Evolutionary conservation across 495 filamentous ascomycete genomes (phyloP), one percentile per base, ranked within the genome.

Genomic region (Hypomontagnella submonticulosa): DNA sequence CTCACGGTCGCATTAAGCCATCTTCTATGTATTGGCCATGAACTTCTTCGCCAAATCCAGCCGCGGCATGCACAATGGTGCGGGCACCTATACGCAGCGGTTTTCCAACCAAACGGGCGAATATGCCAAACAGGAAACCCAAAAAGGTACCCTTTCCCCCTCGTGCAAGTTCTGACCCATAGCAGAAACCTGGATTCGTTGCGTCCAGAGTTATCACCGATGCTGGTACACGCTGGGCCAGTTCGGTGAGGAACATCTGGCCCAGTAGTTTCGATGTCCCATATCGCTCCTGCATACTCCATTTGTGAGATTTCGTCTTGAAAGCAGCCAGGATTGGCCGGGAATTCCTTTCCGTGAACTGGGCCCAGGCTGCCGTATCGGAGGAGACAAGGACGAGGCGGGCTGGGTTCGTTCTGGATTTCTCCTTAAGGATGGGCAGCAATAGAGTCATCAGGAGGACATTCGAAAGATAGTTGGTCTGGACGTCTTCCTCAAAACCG

Each of bases 401-500:
- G 0, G 68, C 71, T 0, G 79, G 75, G 23, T 6, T 6, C 23
- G 3, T 27, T 27, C 6, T 27, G 3, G 23, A 27, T 27, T 27
- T 74, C 4, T 77, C 71, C 23, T 71, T 68, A 4, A 82, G 47
- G 5, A 70, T 61, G 1, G 73, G 77, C 4, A 82, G 69, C 12
- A 83, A 53, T 1, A 82, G 71, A 0, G 83, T 50, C 0, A 56
- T 70, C 12, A 83, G 61, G 13, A 84, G 60, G 0, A 78, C 66
- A 0, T 74, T 80, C 32, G 65, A 65, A 7, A 81, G 67, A 0
- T 81, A 78, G 32, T 83, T 83, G 15, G 73, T 71, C 0, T 74
- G 75, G 6, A 83, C 69, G 8, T 63, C 76, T 6, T 58, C 54
- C 56, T 84, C 81, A 12, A 74, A 62, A 6, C 72, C 80, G 58